These are phyloP conservation scores for Agrostemma githago DNA, from an alignment of 148 eudicot species.

Conservation along the genomic window DNA sequence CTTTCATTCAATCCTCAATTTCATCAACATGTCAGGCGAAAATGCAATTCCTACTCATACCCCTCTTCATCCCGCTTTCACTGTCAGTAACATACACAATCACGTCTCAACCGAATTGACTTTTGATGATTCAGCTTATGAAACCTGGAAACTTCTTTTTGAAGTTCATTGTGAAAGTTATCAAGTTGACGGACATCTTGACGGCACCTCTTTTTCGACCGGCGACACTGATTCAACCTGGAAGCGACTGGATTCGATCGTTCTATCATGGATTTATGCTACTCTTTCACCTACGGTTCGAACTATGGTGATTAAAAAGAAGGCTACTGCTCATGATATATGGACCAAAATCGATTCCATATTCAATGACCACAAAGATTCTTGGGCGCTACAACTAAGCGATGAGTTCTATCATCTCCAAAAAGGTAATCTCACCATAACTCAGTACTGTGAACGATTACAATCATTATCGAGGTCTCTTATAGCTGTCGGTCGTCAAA, in stretches of 20 bases:
- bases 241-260: not conserved
- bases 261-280: constrained; percentile 1
- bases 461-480: not conserved
- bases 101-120: not conserved
- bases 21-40: too few relatives aligned
- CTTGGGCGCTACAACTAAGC: not conserved
- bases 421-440: constrained; percentile 1
- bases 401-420: not conserved
- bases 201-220: not conserved
- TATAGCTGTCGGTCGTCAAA: not conserved
- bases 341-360: constrained; percentile 3
- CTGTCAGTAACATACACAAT: not conserved
- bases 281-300: not conserved
- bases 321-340: not conserved
- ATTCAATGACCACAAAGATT: not conserved
- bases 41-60: too few relatives aligned
- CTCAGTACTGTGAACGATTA: not conserved
- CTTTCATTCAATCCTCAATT: too few relatives aligned
- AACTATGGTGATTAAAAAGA: not conserved
- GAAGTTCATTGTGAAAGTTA: not conserved
- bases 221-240: not conserved
- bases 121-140: not conserved
- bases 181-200: not conserved
- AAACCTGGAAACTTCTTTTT: not conserved
- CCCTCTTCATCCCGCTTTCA: too few relatives aligned